Evolutionary conservation across 2,329 filamentous ascomycete species (phyloP).

Genomic region (Xylariaceae sp.): DNA sequence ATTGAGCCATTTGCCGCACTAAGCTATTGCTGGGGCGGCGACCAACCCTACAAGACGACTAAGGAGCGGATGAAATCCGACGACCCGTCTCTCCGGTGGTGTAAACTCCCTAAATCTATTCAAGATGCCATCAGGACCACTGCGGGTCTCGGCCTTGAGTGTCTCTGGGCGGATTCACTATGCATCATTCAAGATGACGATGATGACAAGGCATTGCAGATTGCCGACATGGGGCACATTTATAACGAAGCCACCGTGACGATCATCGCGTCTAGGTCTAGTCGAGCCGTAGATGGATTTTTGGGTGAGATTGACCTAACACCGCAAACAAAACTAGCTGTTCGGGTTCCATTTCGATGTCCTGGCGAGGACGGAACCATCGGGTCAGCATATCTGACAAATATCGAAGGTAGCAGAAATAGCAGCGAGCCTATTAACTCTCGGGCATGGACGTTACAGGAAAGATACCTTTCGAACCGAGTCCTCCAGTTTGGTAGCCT

Average conservation of each 20-base stretch:
- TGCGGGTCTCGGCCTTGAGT: slow-evolving; percentile 2
- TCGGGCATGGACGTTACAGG: slow-evolving; percentile 10
- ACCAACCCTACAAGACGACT: slow-evolving; percentile 12
- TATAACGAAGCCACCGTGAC: slow-evolving; percentile 4
- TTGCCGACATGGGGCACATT: slow-evolving; percentile 7
- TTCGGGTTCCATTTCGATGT: slow-evolving; percentile 6
- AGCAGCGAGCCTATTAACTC: slow-evolving; percentile 5
- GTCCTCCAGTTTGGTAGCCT: slow-evolving; percentile 5
- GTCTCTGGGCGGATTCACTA: slow-evolving; percentile 8
- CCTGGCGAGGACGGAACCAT: background rate
- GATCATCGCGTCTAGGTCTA: slow-evolving; percentile 7
- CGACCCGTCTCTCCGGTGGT: background rate
- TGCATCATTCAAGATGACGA: slow-evolving; percentile 13
- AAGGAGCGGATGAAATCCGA: slow-evolving; percentile 5
- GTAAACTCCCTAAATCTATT: slow-evolving; percentile 5
- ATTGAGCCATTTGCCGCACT: slow-evolving; percentile 6
- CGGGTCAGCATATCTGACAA: slow-evolving; percentile 1
- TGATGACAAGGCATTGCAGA: slow-evolving; percentile 3
- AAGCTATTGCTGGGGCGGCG: slow-evolving; percentile 14
- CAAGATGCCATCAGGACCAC: slow-evolving; percentile 8
- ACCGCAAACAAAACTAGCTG: background rate
- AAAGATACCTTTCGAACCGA: slow-evolving; percentile 5
- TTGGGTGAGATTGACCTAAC: slow-evolving; percentile 1
- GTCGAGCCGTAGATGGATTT: slow-evolving; percentile 1
- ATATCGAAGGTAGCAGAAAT: background rate